phyloP scores from a whole-genome alignment of 2,329 filamentous ascomycete species.

The Helotiales sp. region DNA sequence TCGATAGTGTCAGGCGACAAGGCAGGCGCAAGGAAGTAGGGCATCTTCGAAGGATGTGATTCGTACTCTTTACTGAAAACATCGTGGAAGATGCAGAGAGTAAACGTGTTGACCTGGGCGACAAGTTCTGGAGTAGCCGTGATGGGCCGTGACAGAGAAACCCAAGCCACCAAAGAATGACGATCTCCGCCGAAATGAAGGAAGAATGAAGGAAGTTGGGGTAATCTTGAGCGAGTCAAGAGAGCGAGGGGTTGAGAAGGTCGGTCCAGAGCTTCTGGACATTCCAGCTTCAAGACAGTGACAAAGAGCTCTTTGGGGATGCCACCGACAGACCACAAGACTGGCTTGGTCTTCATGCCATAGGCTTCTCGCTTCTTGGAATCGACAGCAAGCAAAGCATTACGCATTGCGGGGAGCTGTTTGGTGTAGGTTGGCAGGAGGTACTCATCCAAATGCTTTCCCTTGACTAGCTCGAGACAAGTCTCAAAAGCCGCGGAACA shows the following conservation, averaged over 20 bases:
- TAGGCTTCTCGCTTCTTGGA: slow-evolving; percentile 78
- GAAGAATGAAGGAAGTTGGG: slow-evolving; percentile 68
- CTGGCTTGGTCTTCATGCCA: slow-evolving; percentile 78
- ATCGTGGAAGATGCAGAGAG: slow-evolving; percentile 76
- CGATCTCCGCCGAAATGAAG: slow-evolving; percentile 72
- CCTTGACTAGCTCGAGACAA: slow-evolving; percentile 71
- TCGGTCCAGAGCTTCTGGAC: slow-evolving; percentile 60
- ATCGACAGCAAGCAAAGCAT: slow-evolving; percentile 81
- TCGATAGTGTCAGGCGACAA: slow-evolving; percentile 18
- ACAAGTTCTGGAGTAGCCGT: slow-evolving; percentile 51
- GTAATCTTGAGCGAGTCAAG: slow-evolving; percentile 70
- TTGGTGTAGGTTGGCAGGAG: slow-evolving; percentile 76
- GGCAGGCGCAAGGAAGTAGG: slow-evolving; percentile 82
- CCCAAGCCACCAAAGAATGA: slow-evolving; percentile 61
- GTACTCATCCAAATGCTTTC: slow-evolving; percentile 72
- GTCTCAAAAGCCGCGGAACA: slow-evolving; percentile 87
- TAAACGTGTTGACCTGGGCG: slow-evolving; percentile 70
- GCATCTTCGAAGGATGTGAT: slow-evolving; percentile 64
- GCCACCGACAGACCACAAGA: slow-evolving; percentile 65
- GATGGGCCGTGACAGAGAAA: slow-evolving; percentile 52
- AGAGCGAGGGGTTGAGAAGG: slow-evolving; percentile 69
- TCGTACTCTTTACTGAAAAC: slow-evolving; percentile 89
- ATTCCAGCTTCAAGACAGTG: slow-evolving; percentile 63
- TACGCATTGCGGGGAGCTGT: slow-evolving; percentile 79
- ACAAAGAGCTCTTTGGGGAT: slow-evolving; percentile 61